Evolutionary conservation across 352 stramenopile genomes (phyloP), one percentile per base, ranked within the genome.

Genomic region (Blastocystis hominis): DNA sequence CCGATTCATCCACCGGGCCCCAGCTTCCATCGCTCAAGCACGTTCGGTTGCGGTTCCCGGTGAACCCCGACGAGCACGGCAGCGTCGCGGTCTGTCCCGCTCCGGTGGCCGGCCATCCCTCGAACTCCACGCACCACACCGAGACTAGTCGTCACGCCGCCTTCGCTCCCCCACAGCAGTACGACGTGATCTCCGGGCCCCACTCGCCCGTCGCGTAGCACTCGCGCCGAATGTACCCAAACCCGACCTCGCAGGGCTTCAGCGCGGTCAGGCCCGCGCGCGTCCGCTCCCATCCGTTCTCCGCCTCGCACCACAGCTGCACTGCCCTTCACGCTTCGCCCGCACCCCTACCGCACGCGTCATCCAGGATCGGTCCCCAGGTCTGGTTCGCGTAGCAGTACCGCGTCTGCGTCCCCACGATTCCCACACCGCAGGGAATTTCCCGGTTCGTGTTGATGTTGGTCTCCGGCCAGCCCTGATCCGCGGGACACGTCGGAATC

Each of bases 31-130:
- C 47, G n/a, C 13, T 55, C 2, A 5, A 75, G 46, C 77, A 87
- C 2, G 53, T 55, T 6, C 77, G 62, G 9, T 17, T 55, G 4
- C 44, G 66, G 17, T 50, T 56, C 20, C 77, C 77, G 4, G 38
- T 10, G 53, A 63, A 87, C 1, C 77, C 77, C 53, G 77, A 40
- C 40, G 77, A 75, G 46, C 77, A 87, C 20, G 77, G 55, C 3
- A 87, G n/a, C 36, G 77, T 76, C 47, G 61, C 77, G 17, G 68
- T 63, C 10, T 55, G 15, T n/a, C 77, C 77, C 3, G 38, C 62
- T 2, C 38, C 66, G 15, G 77, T 87, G 20, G 68, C 62, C 13
- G 77, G 77, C 77, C 77, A 87, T n/a, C 66, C 77, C 24, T 87
- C 66, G 44, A 54, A 68, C 10, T 10, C 40, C 4, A 61, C 15